Evolutionary conservation across 495 filamentous ascomycete species (phyloP).

Genomic region (Xylaria nigripes): DNA sequence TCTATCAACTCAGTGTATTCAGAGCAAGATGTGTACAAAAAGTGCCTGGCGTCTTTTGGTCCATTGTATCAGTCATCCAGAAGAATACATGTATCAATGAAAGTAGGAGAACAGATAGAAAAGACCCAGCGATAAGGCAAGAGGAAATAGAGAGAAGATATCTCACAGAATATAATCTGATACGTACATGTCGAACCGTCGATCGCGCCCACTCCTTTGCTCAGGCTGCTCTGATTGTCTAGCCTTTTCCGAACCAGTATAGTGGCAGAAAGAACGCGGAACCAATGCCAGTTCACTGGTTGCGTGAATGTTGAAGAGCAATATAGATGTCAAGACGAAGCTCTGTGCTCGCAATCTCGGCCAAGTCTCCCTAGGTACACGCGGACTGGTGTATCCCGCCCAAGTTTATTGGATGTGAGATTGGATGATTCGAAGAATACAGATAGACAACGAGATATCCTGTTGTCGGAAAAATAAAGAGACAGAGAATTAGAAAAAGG

Average conservation of each 20-base stretch:
- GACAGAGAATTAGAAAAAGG: conserved; percentile 5
- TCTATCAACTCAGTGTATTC: conserved; percentile 28
- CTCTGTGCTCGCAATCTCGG: conserved; percentile 42
- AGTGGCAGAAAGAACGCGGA: conserved; percentile 9
- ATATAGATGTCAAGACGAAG: conserved; percentile 39
- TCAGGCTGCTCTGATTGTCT: conserved; percentile 1
- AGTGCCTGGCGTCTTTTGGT: conserved; percentile 26
- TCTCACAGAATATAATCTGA: conserved; percentile 11
- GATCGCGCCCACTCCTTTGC: conserved; percentile 1
- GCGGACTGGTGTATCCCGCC: conserved; percentile 4
- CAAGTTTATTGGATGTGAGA: conserved; percentile 5
- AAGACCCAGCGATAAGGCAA: conserved; percentile 7
- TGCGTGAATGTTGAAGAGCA: conserved; percentile 15
- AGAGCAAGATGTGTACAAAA: conserved; percentile 25
- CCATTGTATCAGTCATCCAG: conserved; percentile 26
- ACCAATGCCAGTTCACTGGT: conserved; percentile 9
- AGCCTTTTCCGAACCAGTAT: conserved; percentile 1
- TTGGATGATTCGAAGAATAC: conserved; percentile 2
- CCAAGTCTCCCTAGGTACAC: conserved; percentile 12
- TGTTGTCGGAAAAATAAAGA: not conserved
- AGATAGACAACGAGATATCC: conserved; percentile 1
- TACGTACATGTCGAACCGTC: conserved; percentile 18
- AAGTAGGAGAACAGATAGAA: conserved; percentile 15
- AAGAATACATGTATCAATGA: conserved; percentile 15
- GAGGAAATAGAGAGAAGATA: conserved; percentile 17